Evolutionary conservation across 805 yeast genomes (phyloP).

Genomic region (Saccharomycopsis guyanensis): DNA sequence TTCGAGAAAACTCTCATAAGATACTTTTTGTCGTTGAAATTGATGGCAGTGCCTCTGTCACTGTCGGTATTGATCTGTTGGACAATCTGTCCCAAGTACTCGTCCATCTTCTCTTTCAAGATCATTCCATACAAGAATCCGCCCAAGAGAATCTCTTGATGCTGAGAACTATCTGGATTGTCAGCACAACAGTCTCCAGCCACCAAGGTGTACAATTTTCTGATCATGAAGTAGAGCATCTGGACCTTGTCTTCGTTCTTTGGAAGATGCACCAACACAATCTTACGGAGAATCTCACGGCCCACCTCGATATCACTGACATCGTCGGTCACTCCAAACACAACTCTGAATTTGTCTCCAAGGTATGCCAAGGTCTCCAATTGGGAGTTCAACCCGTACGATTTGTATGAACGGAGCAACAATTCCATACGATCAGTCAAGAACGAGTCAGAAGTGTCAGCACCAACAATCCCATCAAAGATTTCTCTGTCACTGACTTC

Average conservation of each 20-base stretch:
- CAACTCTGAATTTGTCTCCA: constrained; percentile 94
- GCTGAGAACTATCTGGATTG: constrained; percentile 98
- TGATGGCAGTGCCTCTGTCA: constrained; percentile 70
- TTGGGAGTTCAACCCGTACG: constrained; percentile 68
- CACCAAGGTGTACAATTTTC: constrained; percentile 88
- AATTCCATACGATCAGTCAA: constrained; percentile 96
- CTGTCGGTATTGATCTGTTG: constrained; percentile 74
- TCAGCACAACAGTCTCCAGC: constrained; percentile 97
- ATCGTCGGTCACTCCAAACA: constrained; percentile 82
- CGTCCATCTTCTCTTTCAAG: constrained; percentile 92
- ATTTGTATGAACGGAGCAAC: constrained; percentile 79
- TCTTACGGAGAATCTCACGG: constrained; percentile 67
- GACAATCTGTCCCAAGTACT: constrained; percentile 67
- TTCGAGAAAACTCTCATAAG: constrained; percentile 71
- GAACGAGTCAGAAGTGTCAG: constrained; percentile 81
- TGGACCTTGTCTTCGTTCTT: constrained; percentile 74
- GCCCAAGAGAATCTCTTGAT: constrained; percentile 92
- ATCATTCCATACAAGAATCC: constrained; percentile 97
- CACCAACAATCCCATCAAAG: constrained; percentile 92
- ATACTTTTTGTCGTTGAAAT: constrained; percentile 77
- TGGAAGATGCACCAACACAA: constrained; percentile 82
- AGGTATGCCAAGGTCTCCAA: constrained; percentile 88
- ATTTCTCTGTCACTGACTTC: constrained; percentile 93
- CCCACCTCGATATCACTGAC: constrained; percentile 89
- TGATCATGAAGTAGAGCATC: constrained; percentile 85